Evolutionary conservation across 179 eudicot species (phyloP), one percentile per base, ranked within the genome.

Genomic region (Nepenthes alata): DNA sequence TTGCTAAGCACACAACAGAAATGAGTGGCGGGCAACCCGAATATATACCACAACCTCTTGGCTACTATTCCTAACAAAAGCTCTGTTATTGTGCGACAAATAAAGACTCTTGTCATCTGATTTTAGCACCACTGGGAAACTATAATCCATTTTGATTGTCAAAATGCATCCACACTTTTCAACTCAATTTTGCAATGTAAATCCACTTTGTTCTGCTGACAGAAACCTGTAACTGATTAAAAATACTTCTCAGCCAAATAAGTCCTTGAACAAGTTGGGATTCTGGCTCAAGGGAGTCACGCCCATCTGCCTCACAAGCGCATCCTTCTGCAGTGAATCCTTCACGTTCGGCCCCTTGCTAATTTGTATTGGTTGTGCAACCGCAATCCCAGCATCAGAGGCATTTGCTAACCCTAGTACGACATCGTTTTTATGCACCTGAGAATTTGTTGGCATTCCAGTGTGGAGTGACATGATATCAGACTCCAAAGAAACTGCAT

Each of bases 221-320:
- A 41, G 8, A 41, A 41, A 41, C 1, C 45, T 41, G 45, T 7
- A 4, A 41, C 45, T 41, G 45, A 41, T 4, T 41, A 4, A 7
- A 41, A 41, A 41, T 41, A 41, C 8, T 63, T 44, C 16, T 81
- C 62, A 93, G 73, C 95, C 87, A 56, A 89, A 82, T 78, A 93
- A 79, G 67, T 89, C 94, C 61, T 74, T 85, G 74, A 93, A 93
- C 73, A 89, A 72, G 79, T 75, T 89, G n/a, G 97, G 98, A 73
- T 93, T 89, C 72, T 76, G 94, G 61, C 68, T 85, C n/a, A 86
- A 47, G 11, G 89, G 97, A 6, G 74, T 87, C 71, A 89, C 95
- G 37, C 97, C 98, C 85, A 87, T 76, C 69, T 87, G 95, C 73
- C 97, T 83, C 59, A 87, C 93, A 44, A 79, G 71, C 58, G 95